Evolutionary conservation across 139 green algal genomes (phyloP).

Genomic region (Chlorella ohadii): DNA sequence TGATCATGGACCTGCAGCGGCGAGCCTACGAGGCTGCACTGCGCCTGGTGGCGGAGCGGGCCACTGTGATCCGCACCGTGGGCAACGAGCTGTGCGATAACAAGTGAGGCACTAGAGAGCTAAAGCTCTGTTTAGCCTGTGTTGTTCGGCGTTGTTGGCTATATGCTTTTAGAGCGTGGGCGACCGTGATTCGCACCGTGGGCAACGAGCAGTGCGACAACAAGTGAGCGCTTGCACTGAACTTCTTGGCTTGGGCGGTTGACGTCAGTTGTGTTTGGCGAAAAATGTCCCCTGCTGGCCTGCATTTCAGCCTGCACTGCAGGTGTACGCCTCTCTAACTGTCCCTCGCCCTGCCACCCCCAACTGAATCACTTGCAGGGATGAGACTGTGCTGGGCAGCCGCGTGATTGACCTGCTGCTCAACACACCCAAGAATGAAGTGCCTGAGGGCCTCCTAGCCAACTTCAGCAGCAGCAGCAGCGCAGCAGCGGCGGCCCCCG

Average conservation of each 20-base stretch:
- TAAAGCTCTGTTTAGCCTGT: no score
- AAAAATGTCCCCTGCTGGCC: no score
- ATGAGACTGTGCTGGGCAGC: conserved; percentile 56
- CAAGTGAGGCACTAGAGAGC: no score
- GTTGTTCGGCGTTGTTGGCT: no score
- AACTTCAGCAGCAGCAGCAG: neutral
- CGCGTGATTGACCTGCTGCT: conserved; percentile 59
- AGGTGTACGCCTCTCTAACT: no score
- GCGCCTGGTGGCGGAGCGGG: conserved; percentile 40
- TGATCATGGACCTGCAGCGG: conserved; percentile 55
- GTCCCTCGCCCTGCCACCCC: no score
- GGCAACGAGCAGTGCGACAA: conserved; percentile 47
- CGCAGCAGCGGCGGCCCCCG: neutral
- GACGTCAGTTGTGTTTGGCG: no score
- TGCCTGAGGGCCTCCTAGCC: neutral
- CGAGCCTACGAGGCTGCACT: conserved; percentile 46
- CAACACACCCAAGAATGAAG: conserved; percentile 1
- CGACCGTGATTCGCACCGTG: conserved; percentile 54
- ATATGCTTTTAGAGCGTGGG: no score
- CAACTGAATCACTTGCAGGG: neutral
- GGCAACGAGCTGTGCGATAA: conserved; percentile 47
- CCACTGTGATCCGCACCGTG: conserved; percentile 54
- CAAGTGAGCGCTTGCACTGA: neutral
- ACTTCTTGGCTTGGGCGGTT: no score
- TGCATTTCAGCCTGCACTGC: no score